Evolutionary conservation across 2,329 filamentous ascomycete genomes (phyloP), one percentile per base, ranked within the genome.

Genomic region (Fonsecaea multimorphosa): DNA sequence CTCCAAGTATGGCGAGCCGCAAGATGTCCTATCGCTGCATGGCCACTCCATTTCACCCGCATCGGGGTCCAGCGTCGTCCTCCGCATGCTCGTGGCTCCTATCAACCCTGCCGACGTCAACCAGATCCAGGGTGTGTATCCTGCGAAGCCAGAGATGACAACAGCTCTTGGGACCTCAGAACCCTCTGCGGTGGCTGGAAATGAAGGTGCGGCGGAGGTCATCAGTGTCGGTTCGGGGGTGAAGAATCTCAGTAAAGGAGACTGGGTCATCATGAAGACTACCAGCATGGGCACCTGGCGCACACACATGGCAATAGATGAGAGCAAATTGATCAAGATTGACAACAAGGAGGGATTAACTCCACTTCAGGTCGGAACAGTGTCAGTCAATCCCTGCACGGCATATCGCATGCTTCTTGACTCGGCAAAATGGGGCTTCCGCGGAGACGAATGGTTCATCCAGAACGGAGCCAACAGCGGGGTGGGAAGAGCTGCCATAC

Each of bases 31-130:
- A 32, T 75, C 80, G 24, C 76, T 83, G 36, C 81, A 83, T 71
- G 79, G 79, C 32, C 79, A 83, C 71, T 83, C 81, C 8, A 81
- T 83, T 61, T 81, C 81, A 5, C 76, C 81, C 8, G 81, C 81
- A 4, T 74, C 81, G 69, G 89, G 91, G 55, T 81, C 85, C 62
- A 81, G 85, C 69, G 81, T 96, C 72, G 93, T 94, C 61, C 83
- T 99, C 66, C 92, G 92, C 77, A 89, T 95, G 73, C 91, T 99
- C 73, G 91, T 93, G 34, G 88, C 93, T 0, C 92, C 95, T 64
- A 92, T 99, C 78, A 99, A 99, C 81, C 95, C 95, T 27, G 93
- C 95, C 74, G 95, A 99, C 80, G 91, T 99, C 78, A 99, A 99
- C 83, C 94, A 94, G 74, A 91, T 99, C 74, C 95, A 99, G 82